A percentile compares a stretch with the other conserved stretches of the same genome.
Conservation (phyloP, 441 rosid species). For the Omphalea diandra region DNA sequence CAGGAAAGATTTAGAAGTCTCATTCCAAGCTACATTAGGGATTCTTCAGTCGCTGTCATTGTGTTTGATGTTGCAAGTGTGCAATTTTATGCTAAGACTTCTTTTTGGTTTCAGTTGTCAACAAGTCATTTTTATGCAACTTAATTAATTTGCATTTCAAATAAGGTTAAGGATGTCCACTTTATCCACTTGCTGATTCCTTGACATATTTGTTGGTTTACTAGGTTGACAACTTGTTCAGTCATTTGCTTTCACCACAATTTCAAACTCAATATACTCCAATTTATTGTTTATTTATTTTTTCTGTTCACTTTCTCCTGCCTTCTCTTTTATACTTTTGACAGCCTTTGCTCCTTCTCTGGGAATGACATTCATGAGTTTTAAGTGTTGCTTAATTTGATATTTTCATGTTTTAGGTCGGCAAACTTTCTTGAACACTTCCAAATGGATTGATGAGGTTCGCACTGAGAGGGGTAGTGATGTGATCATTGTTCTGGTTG, state of each 20-base stretch:
- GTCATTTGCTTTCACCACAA: background rate
- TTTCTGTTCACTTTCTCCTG: background rate
- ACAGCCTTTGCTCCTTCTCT: background rate
- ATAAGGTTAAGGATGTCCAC: background rate
- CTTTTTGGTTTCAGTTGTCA: background rate
- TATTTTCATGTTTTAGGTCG: constrained; percentile 43
- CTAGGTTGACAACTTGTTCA: constrained; percentile 6
- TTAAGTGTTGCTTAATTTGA: constrained; percentile 21
- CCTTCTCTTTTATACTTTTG: background rate
- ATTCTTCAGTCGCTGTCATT: constrained; percentile 78
- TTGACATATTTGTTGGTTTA: background rate
- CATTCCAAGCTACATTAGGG: constrained; percentile 79
- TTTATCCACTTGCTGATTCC: background rate
- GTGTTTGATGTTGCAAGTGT: constrained; percentile 82
- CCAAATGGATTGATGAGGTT: constrained; percentile 83
- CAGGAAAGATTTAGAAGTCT: constrained; percentile 88
- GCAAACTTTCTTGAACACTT: constrained; percentile 69
- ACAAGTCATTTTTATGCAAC: background rate
- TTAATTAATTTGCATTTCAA: background rate
- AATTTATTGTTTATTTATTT: background rate
- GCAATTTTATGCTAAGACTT: constrained; percentile 16
- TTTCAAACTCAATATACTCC: background rate
- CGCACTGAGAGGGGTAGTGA: constrained; percentile 85
- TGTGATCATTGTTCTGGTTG: constrained; percentile 79
- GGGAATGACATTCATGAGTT: background rate